phyloP scores from a whole-genome alignment of 1,139 yeast genomes.

The Sugiyamaella pinicola region DNA sequence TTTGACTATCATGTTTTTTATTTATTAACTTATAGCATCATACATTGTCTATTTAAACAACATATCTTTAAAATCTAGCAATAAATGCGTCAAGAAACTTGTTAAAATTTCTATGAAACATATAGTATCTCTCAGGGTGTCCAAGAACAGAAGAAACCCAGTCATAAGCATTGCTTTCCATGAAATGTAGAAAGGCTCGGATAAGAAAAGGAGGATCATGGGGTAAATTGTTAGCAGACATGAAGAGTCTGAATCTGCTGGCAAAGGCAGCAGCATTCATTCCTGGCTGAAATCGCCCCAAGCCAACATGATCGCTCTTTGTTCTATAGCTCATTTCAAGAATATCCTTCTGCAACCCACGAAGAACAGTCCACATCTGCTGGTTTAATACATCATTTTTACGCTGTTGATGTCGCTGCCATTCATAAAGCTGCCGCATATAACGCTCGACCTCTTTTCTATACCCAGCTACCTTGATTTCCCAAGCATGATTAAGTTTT shows the following conservation, averaged over 20 bases:
- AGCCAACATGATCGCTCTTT: conserved; percentile 9
- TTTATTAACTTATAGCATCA: too few relatives aligned
- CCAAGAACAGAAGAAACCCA: conserved; percentile 16
- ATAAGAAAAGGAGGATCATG: conserved; percentile 16
- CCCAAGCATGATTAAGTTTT: conserved; percentile 12
- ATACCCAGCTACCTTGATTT: not conserved
- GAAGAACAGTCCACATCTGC: conserved; percentile 9
- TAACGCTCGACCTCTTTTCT: conserved; percentile 13
- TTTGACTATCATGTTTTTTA: too few relatives aligned
- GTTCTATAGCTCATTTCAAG: conserved; percentile 8
- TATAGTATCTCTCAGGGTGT: conserved; percentile 9
- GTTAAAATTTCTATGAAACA: conserved; percentile 9
- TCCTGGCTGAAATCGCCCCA: conserved; percentile 18
- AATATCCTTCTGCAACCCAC: conserved; percentile 16
- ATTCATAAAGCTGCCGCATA: conserved; percentile 13
- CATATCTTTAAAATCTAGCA: conserved; percentile 6
- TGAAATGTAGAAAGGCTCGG: conserved; percentile 17
- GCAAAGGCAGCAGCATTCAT: conserved; percentile 17
- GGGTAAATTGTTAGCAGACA: conserved; percentile 15
- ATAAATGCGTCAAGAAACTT: conserved; percentile 14
- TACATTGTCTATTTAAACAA: too few relatives aligned
- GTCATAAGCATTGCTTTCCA: conserved; percentile 16
- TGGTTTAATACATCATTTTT: conserved; percentile 6
- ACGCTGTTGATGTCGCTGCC: conserved; percentile 18
- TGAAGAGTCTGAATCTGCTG: conserved; percentile 12